Conservation (phyloP, 257 asterid genomes). For the Fraxinus anomala region DNA sequence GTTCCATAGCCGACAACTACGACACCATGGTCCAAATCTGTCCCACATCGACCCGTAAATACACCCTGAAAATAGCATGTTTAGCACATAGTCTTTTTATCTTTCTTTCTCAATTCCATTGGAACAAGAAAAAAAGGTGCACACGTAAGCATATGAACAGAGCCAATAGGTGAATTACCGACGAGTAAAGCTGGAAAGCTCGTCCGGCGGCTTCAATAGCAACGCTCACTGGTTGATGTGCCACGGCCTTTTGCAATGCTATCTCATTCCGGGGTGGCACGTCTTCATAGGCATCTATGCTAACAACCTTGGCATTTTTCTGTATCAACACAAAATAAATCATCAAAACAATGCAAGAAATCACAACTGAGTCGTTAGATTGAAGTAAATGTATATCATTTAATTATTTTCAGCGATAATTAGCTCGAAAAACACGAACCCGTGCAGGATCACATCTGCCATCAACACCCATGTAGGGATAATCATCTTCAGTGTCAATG, state of each 20-base stretch:
- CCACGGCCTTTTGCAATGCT: slow-evolving; percentile 74
- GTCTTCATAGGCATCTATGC: slow-evolving; percentile 80
- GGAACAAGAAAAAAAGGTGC: background rate
- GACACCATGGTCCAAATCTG: slow-evolving; percentile 69
- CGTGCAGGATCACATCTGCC: slow-evolving; percentile 59
- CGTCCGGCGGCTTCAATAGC: slow-evolving; percentile 86
- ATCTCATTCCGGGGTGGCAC: slow-evolving; percentile 61
- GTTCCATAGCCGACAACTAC: slow-evolving; percentile 81
- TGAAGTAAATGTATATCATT: too few species aligned
- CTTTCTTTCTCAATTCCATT: background rate
- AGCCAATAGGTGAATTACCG: slow-evolving; percentile 37
- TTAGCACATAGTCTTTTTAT: background rate
- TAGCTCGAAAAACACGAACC: slow-evolving; percentile 35
- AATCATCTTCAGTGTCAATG: slow-evolving; percentile 70
- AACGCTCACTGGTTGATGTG: slow-evolving; percentile 82
- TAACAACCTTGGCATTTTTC: slow-evolving; percentile 72
- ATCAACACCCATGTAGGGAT: slow-evolving; percentile 66
- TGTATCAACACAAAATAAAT: slow-evolving; percentile 27
- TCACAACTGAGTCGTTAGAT: background rate
- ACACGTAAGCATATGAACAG: background rate
- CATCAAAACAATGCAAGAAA: background rate
- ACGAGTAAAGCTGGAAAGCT: slow-evolving; percentile 67
- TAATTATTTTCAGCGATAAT: too few species aligned
- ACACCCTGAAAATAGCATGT: slow-evolving; percentile 49
- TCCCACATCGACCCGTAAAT: slow-evolving; percentile 66